Evolutionary conservation across 495 filamentous ascomycete species (phyloP).

Genomic region (Podospora didyma): DNA sequence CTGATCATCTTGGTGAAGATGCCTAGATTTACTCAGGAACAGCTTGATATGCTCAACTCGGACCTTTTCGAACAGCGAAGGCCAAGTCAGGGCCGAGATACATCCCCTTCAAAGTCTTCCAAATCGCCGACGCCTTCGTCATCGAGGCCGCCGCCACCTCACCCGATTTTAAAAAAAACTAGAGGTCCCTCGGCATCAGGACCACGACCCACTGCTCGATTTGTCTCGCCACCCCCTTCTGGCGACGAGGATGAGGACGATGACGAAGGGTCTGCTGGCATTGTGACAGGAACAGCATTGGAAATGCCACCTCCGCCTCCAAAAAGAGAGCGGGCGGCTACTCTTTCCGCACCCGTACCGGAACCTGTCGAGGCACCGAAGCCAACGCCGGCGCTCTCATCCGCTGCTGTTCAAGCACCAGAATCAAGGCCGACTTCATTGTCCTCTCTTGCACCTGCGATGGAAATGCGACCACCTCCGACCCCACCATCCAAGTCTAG

Average conservation of each 20-base stretch:
- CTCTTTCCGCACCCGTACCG: neutral
- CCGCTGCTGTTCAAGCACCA: no score
- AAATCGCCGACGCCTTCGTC: constrained; percentile 29
- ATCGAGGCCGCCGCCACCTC: constrained; percentile 32
- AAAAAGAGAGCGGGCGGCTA: neutral
- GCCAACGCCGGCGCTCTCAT: neutral
- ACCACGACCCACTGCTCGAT: constrained; percentile 47
- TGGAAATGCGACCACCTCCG: constrained; percentile 17
- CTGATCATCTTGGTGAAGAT: constrained; percentile 13
- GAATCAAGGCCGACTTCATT: no score
- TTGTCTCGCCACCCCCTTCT: constrained; percentile 43
- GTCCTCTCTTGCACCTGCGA: neutral
- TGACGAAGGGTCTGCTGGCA: constrained; percentile 17
- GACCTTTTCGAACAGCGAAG: neutral
- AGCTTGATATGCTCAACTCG: neutral
- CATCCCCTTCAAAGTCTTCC: neutral
- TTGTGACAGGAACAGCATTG: constrained; percentile 9
- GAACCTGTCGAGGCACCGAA: neutral
- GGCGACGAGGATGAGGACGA: constrained; percentile 30
- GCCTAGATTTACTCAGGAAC: neutral
- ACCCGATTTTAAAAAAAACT: constrained; percentile 51
- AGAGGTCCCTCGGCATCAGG: constrained; percentile 48
- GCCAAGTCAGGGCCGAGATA: neutral
- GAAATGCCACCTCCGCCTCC: constrained; percentile 18
- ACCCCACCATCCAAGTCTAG: constrained; percentile 14